Percentiles rank a stretch among this genome's conserved stretches.
Evolutionary conservation across 352 stramenopile genomes (phyloP).

Genomic region (Phytophthora pistaciae): DNA sequence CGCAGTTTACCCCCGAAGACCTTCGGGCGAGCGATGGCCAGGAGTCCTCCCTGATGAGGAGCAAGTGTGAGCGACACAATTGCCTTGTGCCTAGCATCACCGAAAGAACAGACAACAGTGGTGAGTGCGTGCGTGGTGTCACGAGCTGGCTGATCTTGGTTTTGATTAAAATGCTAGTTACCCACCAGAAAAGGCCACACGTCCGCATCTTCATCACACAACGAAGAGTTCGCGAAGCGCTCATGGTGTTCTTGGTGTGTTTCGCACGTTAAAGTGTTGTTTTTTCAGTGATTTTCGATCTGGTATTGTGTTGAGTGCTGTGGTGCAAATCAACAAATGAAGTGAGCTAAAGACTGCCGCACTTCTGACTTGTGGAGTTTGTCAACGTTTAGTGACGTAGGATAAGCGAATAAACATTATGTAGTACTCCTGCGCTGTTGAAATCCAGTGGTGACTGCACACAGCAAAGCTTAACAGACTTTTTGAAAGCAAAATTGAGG

Average conservation of each 20-base stretch:
- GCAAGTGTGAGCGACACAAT: constrained; percentile 30
- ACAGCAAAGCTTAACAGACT: background rate
- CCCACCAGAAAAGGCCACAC: constrained; percentile 44
- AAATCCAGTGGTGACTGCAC: background rate
- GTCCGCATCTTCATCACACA: constrained; percentile 43
- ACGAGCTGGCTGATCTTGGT: background rate
- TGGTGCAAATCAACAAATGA: constrained; percentile 32
- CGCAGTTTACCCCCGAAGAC: constrained; percentile 32
- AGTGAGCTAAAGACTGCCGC: constrained; percentile 3
- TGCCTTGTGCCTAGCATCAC: constrained; percentile 28
- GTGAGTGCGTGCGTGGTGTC: background rate
- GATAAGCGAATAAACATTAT: background rate
- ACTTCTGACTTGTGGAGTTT: background rate
- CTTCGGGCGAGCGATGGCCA: constrained; percentile 34
- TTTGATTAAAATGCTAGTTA: background rate
- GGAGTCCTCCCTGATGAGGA: constrained; percentile 7
- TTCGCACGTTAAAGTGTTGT: background rate
- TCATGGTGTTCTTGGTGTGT: constrained; percentile 17
- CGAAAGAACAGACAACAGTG: constrained; percentile 1
- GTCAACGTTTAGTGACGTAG: background rate
- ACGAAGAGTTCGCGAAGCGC: constrained; percentile 13
- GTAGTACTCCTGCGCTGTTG: background rate
- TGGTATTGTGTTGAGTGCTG: constrained; percentile 6
- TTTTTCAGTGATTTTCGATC: background rate
- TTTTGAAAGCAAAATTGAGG: background rate